Evolutionary conservation across 371 early-diverging fungal genomes (phyloP), one percentile per base, ranked within the genome.

Genomic region (Apophysomyces variabilis): DNA sequence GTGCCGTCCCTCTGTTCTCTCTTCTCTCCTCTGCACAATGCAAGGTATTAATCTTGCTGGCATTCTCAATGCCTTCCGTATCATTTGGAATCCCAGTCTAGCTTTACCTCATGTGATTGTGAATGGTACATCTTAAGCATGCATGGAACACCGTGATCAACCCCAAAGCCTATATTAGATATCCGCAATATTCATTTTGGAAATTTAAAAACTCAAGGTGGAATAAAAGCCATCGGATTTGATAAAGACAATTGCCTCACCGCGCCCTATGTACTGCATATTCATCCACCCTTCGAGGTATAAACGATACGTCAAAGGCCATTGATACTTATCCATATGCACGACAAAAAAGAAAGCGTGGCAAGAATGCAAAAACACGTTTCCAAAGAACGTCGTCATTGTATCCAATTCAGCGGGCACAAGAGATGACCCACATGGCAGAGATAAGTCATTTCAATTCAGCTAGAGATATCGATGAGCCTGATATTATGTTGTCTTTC

Each of bases 381-480:
- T 95, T 74, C 86, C 88, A 1, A 50, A 62, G 21, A 79, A 86
- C 11, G 68, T 96, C 7, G 73, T 87, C 0, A 90, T 97, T 56
- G 90, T 95, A n/a, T 96, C 97, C 64, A 97, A 97, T 73, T 96
- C 96, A 12, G 95, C 94, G 7, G 97, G 97, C n/a, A 93, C 93
- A 0, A 62, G 64, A 0, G 96, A 96, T 66, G 96, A 96, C 73
- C 60, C 61, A 6, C 80, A 80, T 5, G 61, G 70, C 61, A 64
- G 72, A 85, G 85, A 90, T 87, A 74, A 64, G 80, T 70, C 32
- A 13, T 21, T 21, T 35, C 32, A 58, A 38, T 47, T 39, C 38
- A 56, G 3, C 32, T 26, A 26, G 32, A 26, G 32, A 26, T 0
- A 26, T 26, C 3, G 32, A 0, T 26, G 32, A 13, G 18, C 13